phyloP scores from a whole-genome alignment of 1,139 yeast species.

The Hansenula anomala region DNA sequence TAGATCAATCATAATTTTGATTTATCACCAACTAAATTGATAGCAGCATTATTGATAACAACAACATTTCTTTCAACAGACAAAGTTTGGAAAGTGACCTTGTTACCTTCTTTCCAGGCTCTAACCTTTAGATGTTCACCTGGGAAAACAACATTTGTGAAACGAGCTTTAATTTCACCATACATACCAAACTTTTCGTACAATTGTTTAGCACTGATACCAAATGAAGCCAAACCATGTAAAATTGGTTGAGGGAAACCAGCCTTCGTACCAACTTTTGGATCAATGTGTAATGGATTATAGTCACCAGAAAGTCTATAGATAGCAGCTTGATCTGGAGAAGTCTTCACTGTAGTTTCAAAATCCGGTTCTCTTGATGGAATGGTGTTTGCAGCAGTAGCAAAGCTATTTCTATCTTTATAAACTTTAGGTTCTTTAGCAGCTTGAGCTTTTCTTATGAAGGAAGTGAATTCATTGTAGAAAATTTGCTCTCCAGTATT shows the following conservation, averaged over 20 bases:
- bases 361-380: slow-evolving; percentile 66
- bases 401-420: slow-evolving; percentile 47
- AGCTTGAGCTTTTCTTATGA: slow-evolving; percentile 78
- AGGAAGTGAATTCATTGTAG: slow-evolving; percentile 81
- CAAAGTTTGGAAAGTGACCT: slow-evolving; percentile 77
- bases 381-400: slow-evolving; percentile 60
- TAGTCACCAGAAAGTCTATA: slow-evolving; percentile 92
- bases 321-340: slow-evolving; percentile 76
- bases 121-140: slow-evolving; percentile 82
- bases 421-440: slow-evolving; percentile 50
- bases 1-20: slow-evolving; percentile 21
- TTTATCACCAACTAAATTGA: slow-evolving; percentile 42
- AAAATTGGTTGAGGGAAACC: slow-evolving; percentile 83
- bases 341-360: slow-evolving; percentile 53
- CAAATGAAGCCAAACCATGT: slow-evolving; percentile 90
- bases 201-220: slow-evolving; percentile 73
- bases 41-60: slow-evolving; percentile 87
- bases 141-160: slow-evolving; percentile 92
- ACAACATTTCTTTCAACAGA: slow-evolving; percentile 74
- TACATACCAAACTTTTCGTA: slow-evolving; percentile 78
- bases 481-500: slow-evolving; percentile 68
- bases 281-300: slow-evolving; percentile 95
- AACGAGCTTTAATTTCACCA: slow-evolving; percentile 85
- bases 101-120: slow-evolving; percentile 79
- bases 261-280: slow-evolving; percentile 83